Conservation (phyloP, 768 basidiomycete genomes). For the Suillus paluster region DNA sequence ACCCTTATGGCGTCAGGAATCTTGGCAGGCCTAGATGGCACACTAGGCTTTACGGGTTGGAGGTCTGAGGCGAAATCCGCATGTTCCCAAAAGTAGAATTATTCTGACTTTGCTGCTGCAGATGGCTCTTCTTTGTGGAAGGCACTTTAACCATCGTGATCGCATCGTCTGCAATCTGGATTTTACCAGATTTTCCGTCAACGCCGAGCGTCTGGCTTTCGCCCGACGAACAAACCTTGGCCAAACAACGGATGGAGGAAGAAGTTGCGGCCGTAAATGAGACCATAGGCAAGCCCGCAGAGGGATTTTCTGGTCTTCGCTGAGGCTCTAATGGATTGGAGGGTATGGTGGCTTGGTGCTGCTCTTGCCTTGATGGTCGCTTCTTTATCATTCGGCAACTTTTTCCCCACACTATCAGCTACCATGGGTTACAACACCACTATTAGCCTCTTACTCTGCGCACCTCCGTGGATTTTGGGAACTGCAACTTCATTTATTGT, state of each 20-base stretch:
- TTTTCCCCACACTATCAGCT: conserved; percentile 75
- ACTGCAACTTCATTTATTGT: conserved; percentile 57
- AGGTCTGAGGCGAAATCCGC: conserved; percentile 45
- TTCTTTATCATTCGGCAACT: conserved; percentile 76
- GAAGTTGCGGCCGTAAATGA: conserved; percentile 61
- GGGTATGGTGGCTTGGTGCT: conserved; percentile 79
- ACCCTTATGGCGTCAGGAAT: conserved; percentile 80
- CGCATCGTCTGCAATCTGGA: conserved; percentile 54
- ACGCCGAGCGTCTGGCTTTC: conserved; percentile 62
- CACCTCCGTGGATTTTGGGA: conserved; percentile 73
- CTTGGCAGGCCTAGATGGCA: conserved; percentile 69
- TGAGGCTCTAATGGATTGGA: conserved; percentile 71
- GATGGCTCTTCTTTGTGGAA: conserved; percentile 76
- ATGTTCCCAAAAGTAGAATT: not conserved
- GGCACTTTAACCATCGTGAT: conserved; percentile 59
- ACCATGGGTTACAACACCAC: conserved; percentile 71
- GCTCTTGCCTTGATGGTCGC: conserved; percentile 58
- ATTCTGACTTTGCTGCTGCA: conserved; percentile 23
- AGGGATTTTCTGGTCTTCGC: conserved; percentile 49
- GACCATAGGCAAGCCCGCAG: conserved; percentile 40
- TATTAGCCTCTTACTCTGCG: conserved; percentile 71
- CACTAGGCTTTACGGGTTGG: conserved; percentile 72
- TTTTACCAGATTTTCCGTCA: conserved; percentile 76
- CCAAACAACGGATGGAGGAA: conserved; percentile 62
- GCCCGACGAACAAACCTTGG: conserved; percentile 55